These are phyloP conservation scores for Castanospermum australe DNA, from an alignment of 306 rosid genomes.

Conservation along the genomic window DNA sequence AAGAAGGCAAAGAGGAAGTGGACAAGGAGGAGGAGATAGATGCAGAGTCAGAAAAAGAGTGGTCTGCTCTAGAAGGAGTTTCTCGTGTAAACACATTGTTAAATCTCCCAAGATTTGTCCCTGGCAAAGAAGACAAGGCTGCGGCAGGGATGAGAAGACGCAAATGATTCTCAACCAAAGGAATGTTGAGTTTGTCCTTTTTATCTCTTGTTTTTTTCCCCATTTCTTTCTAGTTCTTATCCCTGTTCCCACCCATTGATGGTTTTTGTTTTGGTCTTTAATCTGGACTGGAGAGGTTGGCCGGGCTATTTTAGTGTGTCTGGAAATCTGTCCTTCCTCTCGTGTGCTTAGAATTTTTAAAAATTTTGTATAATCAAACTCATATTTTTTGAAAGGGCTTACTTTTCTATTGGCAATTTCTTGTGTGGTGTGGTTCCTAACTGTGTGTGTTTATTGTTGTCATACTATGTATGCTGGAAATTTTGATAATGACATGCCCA, in stretches of 20 bases:
- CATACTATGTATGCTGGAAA: neutral
- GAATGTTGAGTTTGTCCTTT: constrained; percentile 15
- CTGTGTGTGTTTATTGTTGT: neutral
- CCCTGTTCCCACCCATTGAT: constrained; percentile 26
- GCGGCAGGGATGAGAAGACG: constrained; percentile 28
- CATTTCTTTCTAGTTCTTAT: constrained; percentile 20
- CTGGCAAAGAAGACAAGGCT: constrained; percentile 65
- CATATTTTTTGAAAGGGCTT: neutral
- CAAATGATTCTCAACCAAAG: constrained; percentile 33
- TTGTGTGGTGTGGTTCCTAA: constrained; percentile 6
- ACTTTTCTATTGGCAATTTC: neutral
- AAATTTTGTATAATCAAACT: constrained; percentile 30
- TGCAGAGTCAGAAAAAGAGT: constrained; percentile 56
- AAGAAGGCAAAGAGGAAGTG: constrained; percentile 41
- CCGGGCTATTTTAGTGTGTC: constrained; percentile 79
- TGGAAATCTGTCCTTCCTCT: constrained; percentile 51
- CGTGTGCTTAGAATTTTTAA: neutral
- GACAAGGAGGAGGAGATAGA: constrained; percentile 44
- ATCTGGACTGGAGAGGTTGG: constrained; percentile 51
- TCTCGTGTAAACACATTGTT: constrained; percentile 93
- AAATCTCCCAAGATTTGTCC: constrained; percentile 85
- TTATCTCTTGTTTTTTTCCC: constrained; percentile 7
- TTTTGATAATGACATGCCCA: neutral
- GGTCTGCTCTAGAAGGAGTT: constrained; percentile 99
- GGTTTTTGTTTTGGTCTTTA: constrained; percentile 13